Evolutionary conservation across 2,329 filamentous ascomycete genomes (phyloP).

Genomic region (Colletotrichum sp.): DNA sequence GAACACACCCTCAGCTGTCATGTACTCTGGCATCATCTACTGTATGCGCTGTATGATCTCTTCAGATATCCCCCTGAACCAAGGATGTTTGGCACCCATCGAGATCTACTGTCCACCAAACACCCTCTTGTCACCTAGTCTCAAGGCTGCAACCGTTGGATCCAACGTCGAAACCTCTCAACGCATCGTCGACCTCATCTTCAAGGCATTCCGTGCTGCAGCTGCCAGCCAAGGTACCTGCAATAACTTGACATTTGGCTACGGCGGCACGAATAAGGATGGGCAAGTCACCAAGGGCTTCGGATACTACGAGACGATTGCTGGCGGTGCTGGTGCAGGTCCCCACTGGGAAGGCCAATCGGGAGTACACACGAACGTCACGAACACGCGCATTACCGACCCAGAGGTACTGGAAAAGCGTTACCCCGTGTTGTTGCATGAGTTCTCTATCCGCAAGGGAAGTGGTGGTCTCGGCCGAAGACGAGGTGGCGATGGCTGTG

Average conservation of each 20-base stretch:
- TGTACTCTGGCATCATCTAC: constrained; percentile 33
- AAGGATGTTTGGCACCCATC: constrained; percentile 81
- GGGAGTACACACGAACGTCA: constrained; percentile 40
- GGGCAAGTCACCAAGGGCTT: constrained; percentile 47
- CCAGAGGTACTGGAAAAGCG: constrained; percentile 39
- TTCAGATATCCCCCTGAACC: constrained; percentile 84
- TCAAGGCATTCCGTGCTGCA: constrained; percentile 79
- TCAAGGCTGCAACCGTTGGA: constrained; percentile 79
- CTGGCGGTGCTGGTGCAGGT: constrained; percentile 35
- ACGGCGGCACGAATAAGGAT: background rate
- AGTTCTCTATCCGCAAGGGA: constrained; percentile 32
- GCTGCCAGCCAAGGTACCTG: constrained; percentile 54
- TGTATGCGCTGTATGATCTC: constrained; percentile 74
- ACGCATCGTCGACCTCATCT: constrained; percentile 83
- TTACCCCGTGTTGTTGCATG: constrained; percentile 35
- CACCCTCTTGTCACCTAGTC: constrained; percentile 38
- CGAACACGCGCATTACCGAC: constrained; percentile 41
- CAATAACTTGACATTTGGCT: constrained; percentile 71
- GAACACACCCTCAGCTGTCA: constrained; percentile 23
- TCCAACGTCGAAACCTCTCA: constrained; percentile 83
- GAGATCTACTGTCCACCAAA: constrained; percentile 72
- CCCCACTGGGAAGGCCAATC: constrained; percentile 30
- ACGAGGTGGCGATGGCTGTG: background rate
- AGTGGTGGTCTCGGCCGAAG: background rate
- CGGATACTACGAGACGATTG: constrained; percentile 41